A percentile compares a stretch with the other conserved stretches of the same genome.
phyloP scores from a whole-genome alignment of 1,139 yeast genomes.

The Candida glucosophila region DNA sequence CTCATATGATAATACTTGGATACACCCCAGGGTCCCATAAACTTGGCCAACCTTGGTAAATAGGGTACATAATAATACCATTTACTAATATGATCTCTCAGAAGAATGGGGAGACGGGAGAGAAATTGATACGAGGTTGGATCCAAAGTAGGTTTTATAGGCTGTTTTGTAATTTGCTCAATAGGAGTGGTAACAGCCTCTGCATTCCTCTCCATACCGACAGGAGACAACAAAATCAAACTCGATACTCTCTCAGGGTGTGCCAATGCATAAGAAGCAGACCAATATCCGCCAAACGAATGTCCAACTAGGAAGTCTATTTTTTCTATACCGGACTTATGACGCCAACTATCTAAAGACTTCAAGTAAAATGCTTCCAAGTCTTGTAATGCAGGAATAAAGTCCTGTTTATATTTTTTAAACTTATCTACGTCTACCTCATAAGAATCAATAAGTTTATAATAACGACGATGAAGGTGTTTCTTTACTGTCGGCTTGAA shows the following conservation, averaged over 20 bases:
- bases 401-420: conserved; percentile 23
- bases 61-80: conserved; percentile 39
- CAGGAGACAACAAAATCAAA: conserved; percentile 76
- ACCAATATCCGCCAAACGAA: conserved; percentile 42
- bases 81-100: conserved; percentile 16
- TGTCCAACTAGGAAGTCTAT: conserved; percentile 39
- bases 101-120: conserved; percentile 37
- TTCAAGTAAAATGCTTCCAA: conserved; percentile 28
- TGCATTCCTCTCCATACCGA: conserved; percentile 74
- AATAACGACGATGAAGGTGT: conserved; percentile 31
- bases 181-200: conserved; percentile 47
- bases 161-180: conserved; percentile 8
- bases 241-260: conserved; percentile 54
- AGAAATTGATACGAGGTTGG: conserved; percentile 30
- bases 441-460: conserved; percentile 31
- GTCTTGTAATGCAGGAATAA: conserved; percentile 32
- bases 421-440: conserved; percentile 20
- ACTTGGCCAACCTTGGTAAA: conserved; percentile 34
- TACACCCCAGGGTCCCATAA: conserved; percentile 48
- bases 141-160: conserved; percentile 26
- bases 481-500: conserved; percentile 18
- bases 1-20: conserved; percentile 33
- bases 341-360: conserved; percentile 34
- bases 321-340: conserved; percentile 17
- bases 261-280: conserved; percentile 29